Evolutionary conservation across 1,284 basidiomycete species (phyloP), one percentile per base, ranked within the genome.

Genomic region (Marasmius sp.): DNA sequence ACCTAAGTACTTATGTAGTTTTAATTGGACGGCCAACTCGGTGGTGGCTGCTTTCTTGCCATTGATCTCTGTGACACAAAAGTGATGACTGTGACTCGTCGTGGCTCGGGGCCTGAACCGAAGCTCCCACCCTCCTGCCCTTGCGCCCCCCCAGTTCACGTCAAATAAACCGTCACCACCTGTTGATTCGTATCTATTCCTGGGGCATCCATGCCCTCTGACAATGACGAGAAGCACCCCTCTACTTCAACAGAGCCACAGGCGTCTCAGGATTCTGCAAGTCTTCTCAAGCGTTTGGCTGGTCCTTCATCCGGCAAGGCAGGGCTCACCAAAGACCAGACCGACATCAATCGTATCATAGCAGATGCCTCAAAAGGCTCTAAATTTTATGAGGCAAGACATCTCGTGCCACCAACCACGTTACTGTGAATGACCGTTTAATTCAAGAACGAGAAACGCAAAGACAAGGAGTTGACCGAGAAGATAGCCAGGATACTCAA

Each of bases 301-400:
- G 91, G 91, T 14, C 88, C 90, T 12, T 92, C 91, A 0, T 58
- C 52, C 27, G 62, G 70, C 59, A 71, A 65, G 9, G 59, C 54
- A n/a, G 60, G 57, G 57, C 81, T 93, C 61, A 82, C 89, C 9
- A 86, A 85, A 64, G 91, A 93, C 66, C 92, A 93, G 70, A 83
- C 84, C 22, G 90, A 91, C 71, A 91, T 93, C 43, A 93, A 93
- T 67, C 85, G 84, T 16, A 82, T 91, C 57, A 93, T 93, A 62
- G 89, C 90, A 1, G 89, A 93, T 61, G 91, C 83, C 16, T 93
- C 91, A 1, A 92, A 91, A 68, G 92, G 92, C 1, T 92, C 91
- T 43, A 91, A 91, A 71, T 93, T 91, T 73, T 93, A 93, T 70
- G 89, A 93, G 77, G 91, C 85, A 69, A 67, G 78, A 48, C 39